Evolutionary conservation across 371 early-diverging fungal species (phyloP).

Genomic region (Sporodiniella umbellata): DNA sequence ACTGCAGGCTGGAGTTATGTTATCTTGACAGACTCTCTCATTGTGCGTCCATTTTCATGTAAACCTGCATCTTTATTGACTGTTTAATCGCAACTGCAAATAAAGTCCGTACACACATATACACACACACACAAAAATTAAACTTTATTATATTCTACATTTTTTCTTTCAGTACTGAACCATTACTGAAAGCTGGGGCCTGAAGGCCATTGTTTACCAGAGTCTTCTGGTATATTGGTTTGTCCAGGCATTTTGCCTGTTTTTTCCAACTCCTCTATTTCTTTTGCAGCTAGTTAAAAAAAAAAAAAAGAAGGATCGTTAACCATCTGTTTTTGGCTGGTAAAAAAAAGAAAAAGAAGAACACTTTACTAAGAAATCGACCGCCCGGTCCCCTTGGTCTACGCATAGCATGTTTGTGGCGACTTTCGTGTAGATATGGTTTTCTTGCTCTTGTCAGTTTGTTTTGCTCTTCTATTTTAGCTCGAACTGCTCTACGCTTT

Average conservation of each 20-base stretch:
- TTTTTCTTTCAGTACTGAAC: neutral
- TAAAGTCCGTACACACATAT: too few relatives aligned
- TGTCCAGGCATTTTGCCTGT: constrained; percentile 22
- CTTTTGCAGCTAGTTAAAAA: constrained; percentile 35
- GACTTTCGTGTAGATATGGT: constrained; percentile 90
- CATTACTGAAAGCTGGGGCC: neutral
- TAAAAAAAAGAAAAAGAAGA: too few relatives aligned
- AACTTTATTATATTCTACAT: neutral
- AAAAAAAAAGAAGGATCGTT: too few relatives aligned
- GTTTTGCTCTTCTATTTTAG: constrained; percentile 55
- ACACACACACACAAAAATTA: too few relatives aligned
- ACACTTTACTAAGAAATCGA: constrained; percentile 65
- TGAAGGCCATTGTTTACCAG: neutral
- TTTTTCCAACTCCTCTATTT: constrained; percentile 49
- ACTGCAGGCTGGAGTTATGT: constrained; percentile 49
- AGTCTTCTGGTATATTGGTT: neutral
- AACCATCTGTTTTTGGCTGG: constrained; percentile 17
- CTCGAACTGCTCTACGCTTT: constrained; percentile 75
- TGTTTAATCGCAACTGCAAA: constrained; percentile 1
- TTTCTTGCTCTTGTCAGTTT: constrained; percentile 51
- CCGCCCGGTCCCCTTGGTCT: constrained; percentile 90
- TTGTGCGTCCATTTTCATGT: constrained; percentile 28
- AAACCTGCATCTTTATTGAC: constrained; percentile 14
- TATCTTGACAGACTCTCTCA: constrained; percentile 50
- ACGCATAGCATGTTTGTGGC: constrained; percentile 95